phyloP scores from a whole-genome alignment of 2,329 filamentous ascomycete genomes.

The Tolypocladium tundrense region DNA sequence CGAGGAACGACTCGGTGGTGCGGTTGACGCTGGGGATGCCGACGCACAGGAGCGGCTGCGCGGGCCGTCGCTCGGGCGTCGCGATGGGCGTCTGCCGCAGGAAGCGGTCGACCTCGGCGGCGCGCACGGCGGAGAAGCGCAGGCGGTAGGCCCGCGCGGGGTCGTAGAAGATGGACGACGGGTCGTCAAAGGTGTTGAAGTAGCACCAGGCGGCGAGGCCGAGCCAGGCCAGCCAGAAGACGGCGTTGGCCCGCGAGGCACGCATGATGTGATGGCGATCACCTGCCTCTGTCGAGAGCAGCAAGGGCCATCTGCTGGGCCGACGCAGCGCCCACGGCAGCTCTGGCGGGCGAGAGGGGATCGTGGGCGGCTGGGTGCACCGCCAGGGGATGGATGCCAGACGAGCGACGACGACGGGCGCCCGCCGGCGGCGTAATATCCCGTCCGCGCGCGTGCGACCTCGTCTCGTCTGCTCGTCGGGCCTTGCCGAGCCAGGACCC shows the following conservation, averaged over 20 bases:
- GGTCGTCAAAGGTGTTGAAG: conserved; percentile 21
- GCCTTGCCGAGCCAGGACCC: too few species aligned
- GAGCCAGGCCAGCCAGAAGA: conserved; percentile 20
- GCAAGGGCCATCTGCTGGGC: neutral
- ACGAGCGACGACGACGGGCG: too few species aligned
- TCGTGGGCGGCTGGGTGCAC: too few species aligned
- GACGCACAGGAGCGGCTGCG: conserved; percentile 15
- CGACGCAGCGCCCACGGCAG: too few species aligned
- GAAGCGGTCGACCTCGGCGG: conserved; percentile 15
- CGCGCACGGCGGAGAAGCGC: conserved; percentile 14
- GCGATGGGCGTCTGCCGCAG: conserved; percentile 4
- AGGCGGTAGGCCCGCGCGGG: conserved; percentile 14
- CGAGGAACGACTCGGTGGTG: conserved; percentile 16
- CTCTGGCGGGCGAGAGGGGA: too few species aligned
- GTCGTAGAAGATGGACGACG: conserved; percentile 23
- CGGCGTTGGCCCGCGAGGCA: conserved; percentile 17
- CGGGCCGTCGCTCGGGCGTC: neutral
- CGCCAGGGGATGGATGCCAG: too few species aligned
- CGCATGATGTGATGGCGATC: conserved; percentile 5
- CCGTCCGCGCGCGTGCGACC: too few species aligned
- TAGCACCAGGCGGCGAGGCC: conserved; percentile 16
- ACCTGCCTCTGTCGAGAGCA: neutral
- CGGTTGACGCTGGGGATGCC: conserved; percentile 25
- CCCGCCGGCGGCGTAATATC: too few species aligned
- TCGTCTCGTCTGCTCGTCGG: too few species aligned